Percentiles rank a stretch among this genome's conserved stretches.
These are phyloP conservation scores for Pseudodiploospora longispora DNA, from an alignment of 2,329 filamentous ascomycete genomes.

Conservation along the genomic window DNA sequence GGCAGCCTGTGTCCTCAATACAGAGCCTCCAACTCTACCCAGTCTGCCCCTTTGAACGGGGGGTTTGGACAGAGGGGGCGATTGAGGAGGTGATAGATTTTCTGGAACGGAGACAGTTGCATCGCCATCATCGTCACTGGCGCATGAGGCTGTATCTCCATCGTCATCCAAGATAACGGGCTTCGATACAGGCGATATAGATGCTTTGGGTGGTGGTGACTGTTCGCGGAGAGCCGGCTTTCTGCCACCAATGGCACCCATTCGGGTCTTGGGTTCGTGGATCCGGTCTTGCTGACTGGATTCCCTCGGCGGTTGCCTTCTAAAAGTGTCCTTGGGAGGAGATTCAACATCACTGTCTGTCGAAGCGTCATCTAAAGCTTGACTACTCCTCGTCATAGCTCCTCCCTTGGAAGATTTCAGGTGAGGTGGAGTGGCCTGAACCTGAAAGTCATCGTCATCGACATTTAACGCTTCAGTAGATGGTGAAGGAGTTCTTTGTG, in stretches of 20 bases:
- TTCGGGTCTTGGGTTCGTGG: conserved; percentile 12
- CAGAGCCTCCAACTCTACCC: conserved; percentile 34
- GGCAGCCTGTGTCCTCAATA: conserved; percentile 12
- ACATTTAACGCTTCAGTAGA: conserved; percentile 18
- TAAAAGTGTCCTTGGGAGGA: neutral
- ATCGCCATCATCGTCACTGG: conserved; percentile 23
- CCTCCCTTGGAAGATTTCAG: conserved; percentile 20
- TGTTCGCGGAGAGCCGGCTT: conserved; percentile 15
- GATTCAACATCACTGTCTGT: conserved; percentile 25
- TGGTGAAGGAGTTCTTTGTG: conserved; percentile 8
- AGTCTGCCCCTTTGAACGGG: conserved; percentile 23
- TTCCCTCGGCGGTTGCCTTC: no score
- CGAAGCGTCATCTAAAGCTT: conserved; percentile 19
- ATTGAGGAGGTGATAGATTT: conserved; percentile 11
- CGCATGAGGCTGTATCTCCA: conserved; percentile 37
- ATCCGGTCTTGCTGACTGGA: conserved; percentile 23
- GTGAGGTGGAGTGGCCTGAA: conserved; percentile 39
- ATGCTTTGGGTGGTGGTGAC: conserved; percentile 10
- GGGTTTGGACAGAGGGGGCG: conserved; percentile 15
- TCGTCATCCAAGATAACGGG: conserved; percentile 13
- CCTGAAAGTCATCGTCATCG: conserved; percentile 44
- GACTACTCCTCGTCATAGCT: conserved; percentile 6
- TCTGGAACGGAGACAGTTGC: conserved; percentile 16
- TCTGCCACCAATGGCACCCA: conserved; percentile 30
- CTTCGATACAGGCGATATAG: conserved; percentile 4